A percentile compares a stretch with the other conserved stretches of the same genome.
Evolutionary conservation across 106 monocot species (phyloP).

Genomic region (Alisma plantagoaquatica): DNA sequence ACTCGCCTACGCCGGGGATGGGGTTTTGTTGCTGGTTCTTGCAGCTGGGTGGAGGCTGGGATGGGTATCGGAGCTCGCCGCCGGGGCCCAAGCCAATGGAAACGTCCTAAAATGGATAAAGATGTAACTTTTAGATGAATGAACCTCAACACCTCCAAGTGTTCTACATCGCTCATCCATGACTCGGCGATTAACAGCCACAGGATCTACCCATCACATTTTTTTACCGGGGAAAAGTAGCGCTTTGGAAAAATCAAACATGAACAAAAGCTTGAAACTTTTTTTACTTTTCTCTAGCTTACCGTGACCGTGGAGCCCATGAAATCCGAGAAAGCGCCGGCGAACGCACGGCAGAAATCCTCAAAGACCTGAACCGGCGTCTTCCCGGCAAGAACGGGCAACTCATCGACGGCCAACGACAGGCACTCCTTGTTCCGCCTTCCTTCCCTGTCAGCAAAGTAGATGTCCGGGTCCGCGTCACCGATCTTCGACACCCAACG

Average conservation of each 20-base stretch:
- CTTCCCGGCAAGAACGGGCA: conserved; percentile 39
- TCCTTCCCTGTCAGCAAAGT: conserved; percentile 36
- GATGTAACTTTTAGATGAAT: neutral
- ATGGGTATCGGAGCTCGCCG: conserved; percentile 67
- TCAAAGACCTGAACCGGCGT: conserved; percentile 36
- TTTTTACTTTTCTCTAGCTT: neutral
- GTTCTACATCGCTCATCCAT: too few relatives aligned
- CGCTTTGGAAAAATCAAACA: too few relatives aligned
- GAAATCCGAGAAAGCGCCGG: conserved; percentile 27
- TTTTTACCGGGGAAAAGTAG: too few relatives aligned
- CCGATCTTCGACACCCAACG: conserved; percentile 22
- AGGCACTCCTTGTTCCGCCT: conserved; percentile 25
- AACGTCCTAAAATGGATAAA: conserved; percentile 27
- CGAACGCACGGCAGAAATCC: conserved; percentile 34
- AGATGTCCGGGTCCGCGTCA: conserved; percentile 37
- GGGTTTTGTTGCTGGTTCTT: neutral
- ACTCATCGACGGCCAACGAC: conserved; percentile 47
- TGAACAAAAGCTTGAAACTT: neutral
- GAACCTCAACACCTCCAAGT: neutral
- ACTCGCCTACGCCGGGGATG: conserved; percentile 40
- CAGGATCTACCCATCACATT: too few relatives aligned
- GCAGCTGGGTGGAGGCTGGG: conserved; percentile 18
- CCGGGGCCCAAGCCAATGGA: conserved; percentile 42
- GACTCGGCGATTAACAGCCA: too few relatives aligned
- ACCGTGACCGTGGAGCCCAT: conserved; percentile 51